Percentiles rank a stretch among this genome's conserved stretches.
phyloP scores from a whole-genome alignment of 306 rosid species.

The Vigna angularis region DNA sequence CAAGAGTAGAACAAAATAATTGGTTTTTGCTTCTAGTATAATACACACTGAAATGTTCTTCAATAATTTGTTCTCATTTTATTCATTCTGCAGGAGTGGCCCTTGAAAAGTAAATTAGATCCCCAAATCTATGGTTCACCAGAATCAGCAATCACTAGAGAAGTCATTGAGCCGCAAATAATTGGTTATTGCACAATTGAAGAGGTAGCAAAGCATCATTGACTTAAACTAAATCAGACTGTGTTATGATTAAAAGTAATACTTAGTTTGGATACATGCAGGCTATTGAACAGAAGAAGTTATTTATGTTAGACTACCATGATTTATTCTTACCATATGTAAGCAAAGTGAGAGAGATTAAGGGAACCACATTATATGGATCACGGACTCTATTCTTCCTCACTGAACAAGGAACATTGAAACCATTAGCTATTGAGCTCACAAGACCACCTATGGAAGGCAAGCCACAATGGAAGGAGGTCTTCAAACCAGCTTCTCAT shows the following conservation, averaged over 20 bases:
- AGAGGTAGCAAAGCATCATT: slow-evolving; percentile 42
- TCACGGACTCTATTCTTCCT: slow-evolving; percentile 57
- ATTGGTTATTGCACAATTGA: slow-evolving; percentile 48
- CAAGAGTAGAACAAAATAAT: slow-evolving; percentile 11
- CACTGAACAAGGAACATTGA: slow-evolving; percentile 55
- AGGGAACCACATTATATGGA: slow-evolving; percentile 55
- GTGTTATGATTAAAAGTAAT: too few relatives aligned
- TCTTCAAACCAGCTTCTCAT: slow-evolving; percentile 45
- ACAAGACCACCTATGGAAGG: slow-evolving; percentile 46
- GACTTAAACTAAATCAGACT: not conserved
- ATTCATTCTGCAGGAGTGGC: slow-evolving; percentile 56
- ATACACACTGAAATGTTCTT: not conserved
- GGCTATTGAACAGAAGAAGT: slow-evolving; percentile 54
- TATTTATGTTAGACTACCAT: slow-evolving; percentile 58
- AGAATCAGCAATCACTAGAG: slow-evolving; percentile 61
- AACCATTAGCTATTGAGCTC: slow-evolving; percentile 62
- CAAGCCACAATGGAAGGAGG: slow-evolving; percentile 59
- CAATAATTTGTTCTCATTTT: not conserved
- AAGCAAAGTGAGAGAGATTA: slow-evolving; percentile 53
- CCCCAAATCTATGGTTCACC: slow-evolving; percentile 55
- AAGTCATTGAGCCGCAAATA: slow-evolving; percentile 52
- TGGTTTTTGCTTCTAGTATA: not conserved
- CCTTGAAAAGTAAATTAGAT: slow-evolving; percentile 48
- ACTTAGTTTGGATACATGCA: slow-evolving; percentile 21
- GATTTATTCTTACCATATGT: slow-evolving; percentile 58